A percentile compares a stretch with the other conserved stretches of the same genome.
Evolutionary conservation across 345 rosid species (phyloP).

Genomic region (Boechera stricta): DNA sequence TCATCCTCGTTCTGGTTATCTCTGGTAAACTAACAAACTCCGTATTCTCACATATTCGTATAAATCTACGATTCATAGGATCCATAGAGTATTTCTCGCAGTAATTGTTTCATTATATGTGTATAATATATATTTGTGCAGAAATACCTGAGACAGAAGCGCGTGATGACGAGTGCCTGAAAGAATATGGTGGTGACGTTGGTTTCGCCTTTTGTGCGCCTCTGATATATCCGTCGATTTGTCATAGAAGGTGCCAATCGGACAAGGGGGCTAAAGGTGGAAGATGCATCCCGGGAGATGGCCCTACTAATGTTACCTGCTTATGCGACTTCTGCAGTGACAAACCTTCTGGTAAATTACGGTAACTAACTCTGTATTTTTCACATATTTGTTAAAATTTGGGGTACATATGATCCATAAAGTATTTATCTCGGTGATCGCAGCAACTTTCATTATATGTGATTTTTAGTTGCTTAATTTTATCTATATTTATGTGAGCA

Average conservation of each 20-base stretch:
- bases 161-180: conserved; percentile 16
- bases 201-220: conserved; percentile 31
- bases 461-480: not conserved
- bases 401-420: not conserved
- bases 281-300: not conserved
- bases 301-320: not conserved
- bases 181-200: conserved; percentile 37
- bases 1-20: conserved; percentile 16
- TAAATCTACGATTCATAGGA: not conserved
- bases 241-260: not conserved
- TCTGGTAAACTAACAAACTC: conserved; percentile 27
- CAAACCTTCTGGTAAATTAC: not conserved
- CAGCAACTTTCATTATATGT: not conserved
- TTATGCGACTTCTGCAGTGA: conserved; percentile 36
- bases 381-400: not conserved
- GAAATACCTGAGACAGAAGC: conserved; percentile 33
- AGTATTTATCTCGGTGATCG: not conserved
- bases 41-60: not conserved
- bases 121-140: not conserved
- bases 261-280: conserved; percentile 33
- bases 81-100: not conserved
- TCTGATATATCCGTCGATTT: conserved; percentile 12
- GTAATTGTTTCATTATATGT: not conserved
- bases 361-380: not conserved
- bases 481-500: not conserved